These are phyloP conservation scores for Epithemia pelagica DNA, from an alignment of 108 stramenopile genomes.

Conservation along the genomic window DNA sequence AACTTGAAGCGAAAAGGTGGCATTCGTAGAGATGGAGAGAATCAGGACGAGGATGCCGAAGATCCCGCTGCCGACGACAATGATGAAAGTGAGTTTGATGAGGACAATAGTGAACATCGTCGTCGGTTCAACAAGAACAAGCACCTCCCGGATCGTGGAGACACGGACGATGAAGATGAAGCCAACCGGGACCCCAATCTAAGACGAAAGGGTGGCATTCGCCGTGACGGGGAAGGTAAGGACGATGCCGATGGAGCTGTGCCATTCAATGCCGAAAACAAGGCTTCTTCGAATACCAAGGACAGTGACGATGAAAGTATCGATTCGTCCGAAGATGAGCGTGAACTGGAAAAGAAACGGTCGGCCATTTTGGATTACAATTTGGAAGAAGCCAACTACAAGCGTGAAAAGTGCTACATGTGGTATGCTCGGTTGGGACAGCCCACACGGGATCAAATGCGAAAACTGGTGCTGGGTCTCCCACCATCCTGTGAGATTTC, in stretches of 20 bases:
- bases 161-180: not conserved
- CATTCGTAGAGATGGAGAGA: not conserved
- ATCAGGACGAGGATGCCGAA: not conserved
- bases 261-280: too few relatives aligned
- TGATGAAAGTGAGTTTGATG: not conserved
- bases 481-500: not conserved
- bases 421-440: constrained; percentile 12
- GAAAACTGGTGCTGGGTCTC: not conserved
- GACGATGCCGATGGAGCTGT: not conserved
- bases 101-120: not conserved
- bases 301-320: not conserved
- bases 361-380: constrained; percentile 3
- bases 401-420: constrained; percentile 5
- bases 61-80: constrained; percentile 5
- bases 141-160: not conserved
- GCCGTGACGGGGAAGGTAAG: not conserved
- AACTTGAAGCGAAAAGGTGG: not conserved
- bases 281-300: not conserved
- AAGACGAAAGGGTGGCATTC: not conserved
- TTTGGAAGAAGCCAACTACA: constrained; percentile 1
- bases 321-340: not conserved
- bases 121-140: not conserved
- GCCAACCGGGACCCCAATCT: not conserved
- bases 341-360: not conserved
- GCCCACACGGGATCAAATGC: not conserved